Base-by-base conservation (phyloP, 805 yeast species). In the Cyberlindnera euphorbiae region DNA sequence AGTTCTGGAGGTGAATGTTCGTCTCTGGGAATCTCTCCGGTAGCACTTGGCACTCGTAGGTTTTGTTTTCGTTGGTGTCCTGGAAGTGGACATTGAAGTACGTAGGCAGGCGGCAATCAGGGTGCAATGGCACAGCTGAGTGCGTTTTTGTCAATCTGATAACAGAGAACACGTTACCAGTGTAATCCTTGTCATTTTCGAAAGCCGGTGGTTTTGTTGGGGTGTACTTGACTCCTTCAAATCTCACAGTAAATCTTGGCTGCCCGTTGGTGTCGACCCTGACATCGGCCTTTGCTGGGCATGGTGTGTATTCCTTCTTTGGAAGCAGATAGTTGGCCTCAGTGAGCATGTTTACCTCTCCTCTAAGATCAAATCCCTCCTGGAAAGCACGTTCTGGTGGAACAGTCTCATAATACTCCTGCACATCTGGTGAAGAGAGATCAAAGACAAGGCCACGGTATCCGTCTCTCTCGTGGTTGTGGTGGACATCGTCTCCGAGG, bases 11-110 rank as follows among this genome's bases (percentile, higher is more conserved):
- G 15, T 30, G 33, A n/a, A 30, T 21, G 13, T 30, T 15, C n/a
- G 33, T 30, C 33, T 30, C 19, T 21, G 33, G 33, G 18, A 30
- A 30, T 14, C 33, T 21, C 15, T 30, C 33, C 7, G 33, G 33
- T 6, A 30, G 19, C 9, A 30, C 33, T 16, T 30, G 33, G 11
- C 33, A 30, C 11, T 30, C 33, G 26, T 30, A 30, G 4, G 33
- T 22, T 5, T 14, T 11, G 7, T 6, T 30, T 9, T 16, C 13
- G 7, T 18, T 17, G 15, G 14, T 14, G 13, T 22, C 19, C 10
- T 21, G 13, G 14, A 17, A 30, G 13, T 21, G n/a, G 19, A 22
- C 33, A 16, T 30, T 30, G 26, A 30, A 30, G 12, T 10, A 10
- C 5, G 33, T 14, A 11, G 33, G 33, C 10, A 12, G n/a, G 10